phyloP scores from a whole-genome alignment of 768 basidiomycete genomes.

The Lactarius quietus region DNA sequence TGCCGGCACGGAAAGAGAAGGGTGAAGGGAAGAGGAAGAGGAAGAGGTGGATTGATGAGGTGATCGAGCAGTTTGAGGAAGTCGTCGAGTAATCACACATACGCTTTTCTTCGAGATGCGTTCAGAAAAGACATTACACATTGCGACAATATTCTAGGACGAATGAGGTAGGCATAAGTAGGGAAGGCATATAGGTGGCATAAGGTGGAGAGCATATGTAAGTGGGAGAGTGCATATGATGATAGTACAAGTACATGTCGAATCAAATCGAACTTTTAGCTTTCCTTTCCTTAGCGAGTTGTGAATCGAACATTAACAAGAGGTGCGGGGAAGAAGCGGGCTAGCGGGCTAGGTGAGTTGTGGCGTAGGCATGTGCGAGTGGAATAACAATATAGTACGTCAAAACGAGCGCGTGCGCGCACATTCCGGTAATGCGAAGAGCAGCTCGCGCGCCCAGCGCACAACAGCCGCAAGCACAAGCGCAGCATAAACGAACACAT shows the following conservation, averaged over 20 bases:
- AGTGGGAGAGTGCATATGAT: not conserved
- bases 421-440: not conserved
- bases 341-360: not conserved
- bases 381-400: no score
- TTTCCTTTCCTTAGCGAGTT: not conserved
- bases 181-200: not conserved
- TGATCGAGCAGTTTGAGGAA: slow-evolving; percentile 86
- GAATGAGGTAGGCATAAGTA: not conserved
- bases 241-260: not conserved
- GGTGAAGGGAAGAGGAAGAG: slow-evolving; percentile 66
- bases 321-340: not conserved
- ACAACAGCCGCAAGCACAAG: not conserved
- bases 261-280: not conserved
- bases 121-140: not conserved
- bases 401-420: slow-evolving; percentile 5
- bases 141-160: not conserved
- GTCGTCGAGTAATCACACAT: slow-evolving; percentile 39
- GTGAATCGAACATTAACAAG: not conserved
- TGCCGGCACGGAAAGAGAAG: slow-evolving; percentile 41
- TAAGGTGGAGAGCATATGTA: not conserved
- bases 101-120: not conserved
- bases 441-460: slow-evolving; percentile 3
- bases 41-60: slow-evolving; percentile 87
- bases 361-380: not conserved
- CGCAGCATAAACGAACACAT: not conserved